Conservation (phyloP, 768 basidiomycete species). For the Boletus rubroflammeus region DNA sequence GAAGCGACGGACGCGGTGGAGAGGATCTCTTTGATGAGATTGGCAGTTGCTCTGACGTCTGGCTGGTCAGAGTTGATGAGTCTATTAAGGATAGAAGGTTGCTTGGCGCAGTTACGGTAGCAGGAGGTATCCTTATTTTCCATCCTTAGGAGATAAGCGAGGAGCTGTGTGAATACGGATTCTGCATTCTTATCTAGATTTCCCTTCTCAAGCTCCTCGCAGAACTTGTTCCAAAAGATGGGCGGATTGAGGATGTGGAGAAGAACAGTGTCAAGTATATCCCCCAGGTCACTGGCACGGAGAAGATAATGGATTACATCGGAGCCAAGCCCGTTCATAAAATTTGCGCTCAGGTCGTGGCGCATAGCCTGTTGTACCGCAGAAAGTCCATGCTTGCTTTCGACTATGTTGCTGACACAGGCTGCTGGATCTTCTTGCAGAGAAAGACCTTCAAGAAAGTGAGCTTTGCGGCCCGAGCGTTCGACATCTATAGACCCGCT, state of each 20-base stretch:
- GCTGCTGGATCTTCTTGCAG: constrained; percentile 35
- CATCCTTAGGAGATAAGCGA: constrained; percentile 45
- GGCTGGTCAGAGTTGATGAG: constrained; percentile 24
- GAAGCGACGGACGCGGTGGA: constrained; percentile 24
- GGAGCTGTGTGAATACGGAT: constrained; percentile 44
- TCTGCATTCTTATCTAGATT: constrained; percentile 35
- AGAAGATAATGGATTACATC: constrained; percentile 38
- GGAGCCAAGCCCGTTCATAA: constrained; percentile 42
- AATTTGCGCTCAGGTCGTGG: constrained; percentile 33
- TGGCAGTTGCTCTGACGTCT: constrained; percentile 29
- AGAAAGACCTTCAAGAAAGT: constrained; percentile 47
- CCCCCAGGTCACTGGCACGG: constrained; percentile 35
- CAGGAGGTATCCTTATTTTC: constrained; percentile 31
- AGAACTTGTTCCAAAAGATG: constrained; percentile 46
- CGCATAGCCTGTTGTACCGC: constrained; percentile 42
- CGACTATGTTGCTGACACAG: constrained; percentile 38
- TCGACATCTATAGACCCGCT: constrained; percentile 28
- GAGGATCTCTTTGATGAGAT: constrained; percentile 41
- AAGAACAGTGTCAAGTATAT: constrained; percentile 39
- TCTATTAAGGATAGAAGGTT: constrained; percentile 25
- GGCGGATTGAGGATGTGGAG: constrained; percentile 45
- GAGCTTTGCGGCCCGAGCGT: constrained; percentile 20
- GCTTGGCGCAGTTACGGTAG: constrained; percentile 40
- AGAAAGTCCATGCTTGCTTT: constrained; percentile 34
- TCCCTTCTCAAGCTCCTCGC: constrained; percentile 33